Evolutionary conservation across 106 monocot genomes (phyloP), one percentile per base, ranked within the genome.

Genomic region (Allium cepa): DNA sequence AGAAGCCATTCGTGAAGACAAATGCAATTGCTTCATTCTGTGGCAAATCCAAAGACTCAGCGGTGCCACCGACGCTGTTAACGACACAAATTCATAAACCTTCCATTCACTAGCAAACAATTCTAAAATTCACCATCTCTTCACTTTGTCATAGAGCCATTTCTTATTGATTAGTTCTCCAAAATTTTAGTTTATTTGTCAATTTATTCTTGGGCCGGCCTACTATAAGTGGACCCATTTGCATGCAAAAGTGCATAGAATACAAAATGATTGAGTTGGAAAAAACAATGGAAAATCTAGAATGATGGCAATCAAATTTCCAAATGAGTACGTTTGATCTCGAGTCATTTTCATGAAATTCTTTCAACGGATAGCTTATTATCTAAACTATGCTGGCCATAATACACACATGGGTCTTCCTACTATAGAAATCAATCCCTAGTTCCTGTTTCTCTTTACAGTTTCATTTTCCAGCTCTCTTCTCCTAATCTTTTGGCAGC

Each of bases 41-140:
- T 58, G 78, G 68, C 68, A 73, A 73, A 73, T 78, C 68, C 78
- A 73, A 64, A 78, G 68, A 53, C 47, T 7, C 59, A 52, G 67
- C 71, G 68, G 58, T 63, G 61, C n/a, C 73, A 73, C n/a, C 68
- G 55, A 67, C 49, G 68, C 78, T n/a, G 17, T 53, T 52, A 72
- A 26, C 8, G 72, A 72, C 62, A 47, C 27, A 17, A 50, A 10
- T 28, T 55, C 56, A 45, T 56, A 14, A 10, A 8, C 18, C 26
- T 47, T 65, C 14, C 17, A 7, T 17, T 65, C 17, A 50, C 51
- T 51, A 66, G 10, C 65, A 65, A 50, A 50, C 47, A 49, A 12
- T 26, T 51, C 17, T 7, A 3, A 27, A 49, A 4, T 15, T 9
- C 63, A 10, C 61, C 18, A 61, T 49, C 12, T 49, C 47, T 64